Percentiles rank a stretch among this genome's conserved stretches.
Conservation (phyloP, 768 basidiomycete species). For the Cyclocybe aegerita region DNA sequence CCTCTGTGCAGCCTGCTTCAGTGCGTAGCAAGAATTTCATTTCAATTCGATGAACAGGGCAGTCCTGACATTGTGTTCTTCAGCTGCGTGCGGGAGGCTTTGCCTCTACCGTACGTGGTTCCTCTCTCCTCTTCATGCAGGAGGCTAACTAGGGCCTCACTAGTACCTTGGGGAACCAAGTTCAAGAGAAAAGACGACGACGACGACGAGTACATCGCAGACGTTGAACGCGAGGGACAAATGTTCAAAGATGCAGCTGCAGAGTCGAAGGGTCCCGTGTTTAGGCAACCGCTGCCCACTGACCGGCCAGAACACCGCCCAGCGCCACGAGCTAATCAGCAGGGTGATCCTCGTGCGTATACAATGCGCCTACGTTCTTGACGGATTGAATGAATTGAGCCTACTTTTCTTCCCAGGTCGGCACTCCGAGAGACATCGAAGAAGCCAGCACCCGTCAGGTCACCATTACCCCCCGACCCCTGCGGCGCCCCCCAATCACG, state of each 20-base stretch:
- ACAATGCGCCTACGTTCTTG: not conserved
- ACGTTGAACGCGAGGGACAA: constrained; percentile 4
- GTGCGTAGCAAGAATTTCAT: constrained; percentile 10
- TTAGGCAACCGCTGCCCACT: too few relatives aligned
- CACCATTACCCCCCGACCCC: too few relatives aligned
- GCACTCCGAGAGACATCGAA: constrained; percentile 6
- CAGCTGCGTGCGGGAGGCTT: constrained; percentile 13
- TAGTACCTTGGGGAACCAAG: not conserved
- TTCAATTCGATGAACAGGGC: not conserved
- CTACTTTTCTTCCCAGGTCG: constrained; percentile 10
- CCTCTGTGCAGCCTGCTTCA: constrained; percentile 18
- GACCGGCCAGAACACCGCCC: too few relatives aligned
- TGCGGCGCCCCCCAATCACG: too few relatives aligned
- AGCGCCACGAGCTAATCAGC: too few relatives aligned
- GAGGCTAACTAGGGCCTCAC: constrained; percentile 1
- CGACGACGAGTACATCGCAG: constrained; percentile 4
- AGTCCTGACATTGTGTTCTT: not conserved
- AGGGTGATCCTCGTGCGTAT: too few relatives aligned
- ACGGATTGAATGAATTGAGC: not conserved
- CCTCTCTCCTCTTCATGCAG: not conserved
- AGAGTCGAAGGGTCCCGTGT: too few relatives aligned
- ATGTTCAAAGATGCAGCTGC: not conserved
- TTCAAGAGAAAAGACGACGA: not conserved
- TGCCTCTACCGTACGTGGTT: constrained; percentile 12
- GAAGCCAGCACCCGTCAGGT: not conserved